A percentile compares a stretch with the other conserved stretches of the same genome.
Evolutionary conservation across 192 early-diverging fungal genomes (phyloP).

Genomic region (Coemansia sp.): DNA sequence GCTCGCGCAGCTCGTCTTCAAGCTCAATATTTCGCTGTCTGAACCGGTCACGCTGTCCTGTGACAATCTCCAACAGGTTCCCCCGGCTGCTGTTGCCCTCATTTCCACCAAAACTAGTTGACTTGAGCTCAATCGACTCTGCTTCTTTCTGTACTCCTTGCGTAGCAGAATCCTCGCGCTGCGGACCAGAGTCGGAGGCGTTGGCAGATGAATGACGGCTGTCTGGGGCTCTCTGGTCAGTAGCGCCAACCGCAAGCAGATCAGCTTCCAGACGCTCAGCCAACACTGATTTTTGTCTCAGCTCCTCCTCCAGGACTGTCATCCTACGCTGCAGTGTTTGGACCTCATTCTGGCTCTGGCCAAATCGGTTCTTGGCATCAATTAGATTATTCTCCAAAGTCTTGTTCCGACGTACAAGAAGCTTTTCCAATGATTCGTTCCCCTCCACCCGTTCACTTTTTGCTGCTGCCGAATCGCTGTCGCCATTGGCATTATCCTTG

Average conservation of each 20-base stretch:
- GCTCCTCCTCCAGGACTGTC: constrained; percentile 49
- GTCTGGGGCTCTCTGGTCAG: not conserved
- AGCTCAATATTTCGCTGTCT: constrained; percentile 83
- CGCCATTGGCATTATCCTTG: constrained; percentile 30
- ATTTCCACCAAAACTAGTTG: not conserved
- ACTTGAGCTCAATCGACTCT: constrained; percentile 11
- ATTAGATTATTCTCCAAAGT: constrained; percentile 71
- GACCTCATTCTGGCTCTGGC: constrained; percentile 41
- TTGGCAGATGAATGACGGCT: too few species aligned
- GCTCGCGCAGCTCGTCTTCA: constrained; percentile 67
- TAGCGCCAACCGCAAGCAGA: constrained; percentile 18
- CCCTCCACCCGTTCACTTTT: constrained; percentile 4
- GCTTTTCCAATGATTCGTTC: constrained; percentile 68
- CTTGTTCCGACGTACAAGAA: constrained; percentile 83
- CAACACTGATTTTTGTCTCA: constrained; percentile 59
- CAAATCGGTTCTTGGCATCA: constrained; percentile 47
- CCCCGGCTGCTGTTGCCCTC: not conserved
- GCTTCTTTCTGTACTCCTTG: not conserved
- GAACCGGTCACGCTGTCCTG: constrained; percentile 87
- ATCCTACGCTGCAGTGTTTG: constrained; percentile 20
- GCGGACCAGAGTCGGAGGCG: too few species aligned
- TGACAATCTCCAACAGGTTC: constrained; percentile 74
- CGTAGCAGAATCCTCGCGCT: not conserved
- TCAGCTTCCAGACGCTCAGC: constrained; percentile 46
- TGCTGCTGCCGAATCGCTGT: not conserved